phyloP scores from a whole-genome alignment of 768 basidiomycete species.

The Hypholoma sublateritium region DNA sequence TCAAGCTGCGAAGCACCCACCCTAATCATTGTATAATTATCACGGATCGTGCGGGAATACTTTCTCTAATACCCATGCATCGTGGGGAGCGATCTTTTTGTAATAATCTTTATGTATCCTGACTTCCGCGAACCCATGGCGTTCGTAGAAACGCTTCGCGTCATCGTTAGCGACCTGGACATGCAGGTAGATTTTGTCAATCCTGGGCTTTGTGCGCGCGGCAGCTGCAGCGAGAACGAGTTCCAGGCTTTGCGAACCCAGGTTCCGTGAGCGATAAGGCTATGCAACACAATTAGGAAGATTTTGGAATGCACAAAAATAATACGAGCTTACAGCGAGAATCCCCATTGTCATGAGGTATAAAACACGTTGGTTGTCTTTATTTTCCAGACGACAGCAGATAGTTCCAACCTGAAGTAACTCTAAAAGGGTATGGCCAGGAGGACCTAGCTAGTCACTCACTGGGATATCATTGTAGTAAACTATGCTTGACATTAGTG shows the following conservation, averaged over 20 bases:
- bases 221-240: constrained; percentile 65
- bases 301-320: constrained; percentile 20
- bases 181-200: constrained; percentile 76
- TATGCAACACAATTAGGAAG: constrained; percentile 28
- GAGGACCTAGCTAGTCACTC: constrained; percentile 20
- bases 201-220: constrained; percentile 56
- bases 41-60: constrained; percentile 29
- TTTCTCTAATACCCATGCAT: constrained; percentile 87
- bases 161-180: constrained; percentile 81
- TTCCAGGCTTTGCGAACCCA: constrained; percentile 74
- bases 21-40: constrained; percentile 18
- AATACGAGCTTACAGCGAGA: constrained; percentile 59
- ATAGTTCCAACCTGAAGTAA: constrained; percentile 68
- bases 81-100: constrained; percentile 83
- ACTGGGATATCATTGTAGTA: constrained; percentile 91
- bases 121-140: constrained; percentile 74
- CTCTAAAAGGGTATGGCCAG: constrained; percentile 14
- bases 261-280: constrained; percentile 82
- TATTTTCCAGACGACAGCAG: constrained; percentile 80
- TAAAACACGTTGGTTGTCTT: constrained; percentile 52
- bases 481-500: constrained; percentile 43
- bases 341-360: constrained; percentile 95
- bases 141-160: constrained; percentile 82
- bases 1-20: constrained; percentile 11
- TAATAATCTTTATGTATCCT: constrained; percentile 76